phyloP scores from a whole-genome alignment of 495 filamentous ascomycete species.

The Aspergillus saccharolyticus region DNA sequence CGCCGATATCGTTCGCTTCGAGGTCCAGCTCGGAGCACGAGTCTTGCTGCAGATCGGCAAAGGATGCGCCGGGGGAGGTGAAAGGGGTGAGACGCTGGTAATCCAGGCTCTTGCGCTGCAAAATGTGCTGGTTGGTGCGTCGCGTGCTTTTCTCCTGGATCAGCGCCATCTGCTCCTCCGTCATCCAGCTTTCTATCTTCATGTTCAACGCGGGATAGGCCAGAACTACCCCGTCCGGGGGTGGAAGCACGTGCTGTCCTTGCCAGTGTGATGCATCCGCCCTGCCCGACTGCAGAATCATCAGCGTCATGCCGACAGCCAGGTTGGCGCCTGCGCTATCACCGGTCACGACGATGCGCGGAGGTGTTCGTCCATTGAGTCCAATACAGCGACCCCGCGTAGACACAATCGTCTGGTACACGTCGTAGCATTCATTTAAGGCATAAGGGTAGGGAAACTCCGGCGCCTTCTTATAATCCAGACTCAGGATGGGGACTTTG shows the following conservation, averaged over 20 bases:
- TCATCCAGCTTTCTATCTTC: constrained; percentile 99
- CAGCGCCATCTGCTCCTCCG: constrained; percentile 91
- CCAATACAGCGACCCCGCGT: constrained; percentile 78
- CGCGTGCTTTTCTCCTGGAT: constrained; percentile 79
- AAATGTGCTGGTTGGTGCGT: constrained; percentile 67
- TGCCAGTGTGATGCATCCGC: constrained; percentile 52
- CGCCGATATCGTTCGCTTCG: constrained; percentile 28
- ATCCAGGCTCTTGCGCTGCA: constrained; percentile 72
- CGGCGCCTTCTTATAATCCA: constrained; percentile 93
- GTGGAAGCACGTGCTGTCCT: constrained; percentile 58
- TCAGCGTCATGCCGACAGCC: constrained; percentile 73
- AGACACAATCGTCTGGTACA: constrained; percentile 74
- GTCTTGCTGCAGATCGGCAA: constrained; percentile 35
- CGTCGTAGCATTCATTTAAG: constrained; percentile 93
- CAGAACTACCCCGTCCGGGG: constrained; percentile 75
- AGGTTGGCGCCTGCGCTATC: constrained; percentile 93
- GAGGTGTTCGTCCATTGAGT: constrained; percentile 63
- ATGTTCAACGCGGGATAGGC: constrained; percentile 89
- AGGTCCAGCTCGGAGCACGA: constrained; percentile 32
- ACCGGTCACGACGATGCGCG: constrained; percentile 76
- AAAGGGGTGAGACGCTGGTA: constrained; percentile 55
- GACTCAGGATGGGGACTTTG: constrained; percentile 76
- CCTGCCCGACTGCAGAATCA: constrained; percentile 73
- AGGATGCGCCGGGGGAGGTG: constrained; percentile 63
- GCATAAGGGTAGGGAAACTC: constrained; percentile 95